Conservation (phyloP, 768 basidiomycete genomes). For the Termitomyces titanicus region DNA sequence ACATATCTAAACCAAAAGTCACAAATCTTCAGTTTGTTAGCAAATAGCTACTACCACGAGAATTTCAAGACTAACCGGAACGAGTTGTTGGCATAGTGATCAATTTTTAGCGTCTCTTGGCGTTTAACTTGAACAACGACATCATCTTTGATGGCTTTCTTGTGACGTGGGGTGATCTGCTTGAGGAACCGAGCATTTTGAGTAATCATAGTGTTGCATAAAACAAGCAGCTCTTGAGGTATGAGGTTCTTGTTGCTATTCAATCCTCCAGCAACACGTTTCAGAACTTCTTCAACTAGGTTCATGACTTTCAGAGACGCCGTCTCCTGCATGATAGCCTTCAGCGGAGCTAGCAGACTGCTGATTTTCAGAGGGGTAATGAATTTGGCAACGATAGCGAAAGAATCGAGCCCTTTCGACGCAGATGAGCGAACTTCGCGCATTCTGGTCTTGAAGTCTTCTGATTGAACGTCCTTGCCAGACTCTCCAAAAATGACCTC, state of each 20-base stretch:
- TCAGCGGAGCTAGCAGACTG: constrained; percentile 71
- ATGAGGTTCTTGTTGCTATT: constrained; percentile 75
- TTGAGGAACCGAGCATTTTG: constrained; percentile 88
- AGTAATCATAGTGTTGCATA: constrained; percentile 87
- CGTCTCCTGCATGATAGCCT: constrained; percentile 83
- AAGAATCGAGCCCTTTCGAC: constrained; percentile 83
- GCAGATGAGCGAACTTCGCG: constrained; percentile 83
- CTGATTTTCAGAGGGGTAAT: constrained; percentile 78
- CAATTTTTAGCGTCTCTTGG: constrained; percentile 43
- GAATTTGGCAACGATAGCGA: constrained; percentile 73
- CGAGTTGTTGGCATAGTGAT: constrained; percentile 84
- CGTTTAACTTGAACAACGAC: constrained; percentile 80
- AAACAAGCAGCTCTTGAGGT: constrained; percentile 66
- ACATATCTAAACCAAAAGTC: constrained; percentile 86
- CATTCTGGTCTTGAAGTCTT: constrained; percentile 94
- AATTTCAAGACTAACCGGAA: constrained; percentile 52
- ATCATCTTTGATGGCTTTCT: constrained; percentile 42
- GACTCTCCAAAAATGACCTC: constrained; percentile 96
- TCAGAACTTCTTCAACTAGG: constrained; percentile 85
- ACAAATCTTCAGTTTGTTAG: constrained; percentile 58
- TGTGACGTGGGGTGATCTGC: constrained; percentile 41
- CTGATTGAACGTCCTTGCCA: constrained; percentile 80
- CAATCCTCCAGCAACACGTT: constrained; percentile 77
- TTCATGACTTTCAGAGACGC: constrained; percentile 76
- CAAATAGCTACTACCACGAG: not conserved